A percentile compares a stretch with the other conserved stretches of the same genome.
Evolutionary conservation across 1,139 yeast genomes (phyloP).

Genomic region (Kazachstania sp.): DNA sequence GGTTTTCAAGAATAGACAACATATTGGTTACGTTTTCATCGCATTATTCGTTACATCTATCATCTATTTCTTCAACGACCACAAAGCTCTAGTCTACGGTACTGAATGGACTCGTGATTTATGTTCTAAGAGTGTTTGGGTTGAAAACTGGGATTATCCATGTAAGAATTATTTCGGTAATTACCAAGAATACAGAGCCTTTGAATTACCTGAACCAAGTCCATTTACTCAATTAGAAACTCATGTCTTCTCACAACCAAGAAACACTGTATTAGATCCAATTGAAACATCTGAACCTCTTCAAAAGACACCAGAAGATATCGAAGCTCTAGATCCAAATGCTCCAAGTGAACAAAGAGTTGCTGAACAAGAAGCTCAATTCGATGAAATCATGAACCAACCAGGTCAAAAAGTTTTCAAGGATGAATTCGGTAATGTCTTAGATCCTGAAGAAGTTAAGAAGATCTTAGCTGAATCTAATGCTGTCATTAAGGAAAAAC

Average conservation of each 20-base stretch:
- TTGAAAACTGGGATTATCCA: slow-evolving; percentile 77
- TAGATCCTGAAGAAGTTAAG: slow-evolving; percentile 50
- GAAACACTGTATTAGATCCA: slow-evolving; percentile 1
- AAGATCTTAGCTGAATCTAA: slow-evolving; percentile 38
- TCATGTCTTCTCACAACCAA: slow-evolving; percentile 1
- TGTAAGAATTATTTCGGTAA: slow-evolving; percentile 43
- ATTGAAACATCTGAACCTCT: slow-evolving; percentile 15
- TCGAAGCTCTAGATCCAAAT: not conserved
- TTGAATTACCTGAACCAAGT: not conserved
- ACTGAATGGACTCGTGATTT: slow-evolving; percentile 63
- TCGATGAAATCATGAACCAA: slow-evolving; percentile 71
- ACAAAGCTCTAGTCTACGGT: slow-evolving; percentile 72
- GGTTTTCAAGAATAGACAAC: slow-evolving; percentile 35
- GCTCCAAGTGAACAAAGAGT: slow-evolving; percentile 6
- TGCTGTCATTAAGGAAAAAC: slow-evolving; percentile 9
- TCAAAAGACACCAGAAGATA: slow-evolving; percentile 22
- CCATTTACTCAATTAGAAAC: slow-evolving; percentile 2
- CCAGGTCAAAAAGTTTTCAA: slow-evolving; percentile 71
- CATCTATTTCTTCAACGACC: slow-evolving; percentile 49
- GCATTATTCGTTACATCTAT: slow-evolving; percentile 44
- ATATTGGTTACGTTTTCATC: slow-evolving; percentile 40
- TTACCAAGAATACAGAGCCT: slow-evolving; percentile 15
- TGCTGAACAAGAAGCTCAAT: slow-evolving; percentile 32
- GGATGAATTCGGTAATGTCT: slow-evolving; percentile 50
- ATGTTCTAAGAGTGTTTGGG: slow-evolving; percentile 54